Conservation (phyloP, 495 filamentous ascomycete species). For the Aspergillus bridgeri region DNA sequence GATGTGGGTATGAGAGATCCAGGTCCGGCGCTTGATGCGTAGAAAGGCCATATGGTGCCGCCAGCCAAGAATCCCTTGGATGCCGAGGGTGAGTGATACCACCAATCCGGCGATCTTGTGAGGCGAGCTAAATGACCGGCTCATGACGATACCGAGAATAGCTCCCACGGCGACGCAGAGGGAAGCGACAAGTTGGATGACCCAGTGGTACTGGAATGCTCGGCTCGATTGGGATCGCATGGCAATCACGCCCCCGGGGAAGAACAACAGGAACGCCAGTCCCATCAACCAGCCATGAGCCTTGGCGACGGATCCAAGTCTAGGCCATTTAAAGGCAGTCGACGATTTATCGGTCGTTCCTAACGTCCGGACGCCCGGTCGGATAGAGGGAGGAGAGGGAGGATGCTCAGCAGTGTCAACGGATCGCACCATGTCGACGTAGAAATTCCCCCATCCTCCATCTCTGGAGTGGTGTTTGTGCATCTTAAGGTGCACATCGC, state of each 20-base stretch:
- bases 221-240: conserved; percentile 7
- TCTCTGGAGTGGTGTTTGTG: background rate
- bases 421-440: conserved; percentile 7
- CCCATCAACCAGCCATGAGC: conserved; percentile 10
- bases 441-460: conserved; percentile 6
- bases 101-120: conserved; percentile 7
- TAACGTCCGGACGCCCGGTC: background rate
- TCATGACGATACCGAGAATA: conserved; percentile 6
- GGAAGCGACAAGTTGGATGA: conserved; percentile 9
- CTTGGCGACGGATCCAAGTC: background rate
- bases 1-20: conserved; percentile 11
- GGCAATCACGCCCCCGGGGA: conserved; percentile 9
- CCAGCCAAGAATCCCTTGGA: conserved; percentile 9
- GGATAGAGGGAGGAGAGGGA: background rate
- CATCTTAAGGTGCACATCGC: conserved; percentile 1
- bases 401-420: background rate
- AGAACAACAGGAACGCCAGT: conserved; percentile 4
- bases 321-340: background rate
- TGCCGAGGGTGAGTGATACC: background rate
- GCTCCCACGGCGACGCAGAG: conserved; percentile 2
- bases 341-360: conserved; percentile 1
- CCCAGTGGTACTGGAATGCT: conserved; percentile 10
- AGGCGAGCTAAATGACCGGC: conserved; percentile 2
- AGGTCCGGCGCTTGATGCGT: conserved; percentile 5
- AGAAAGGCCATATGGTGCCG: conserved; percentile 12